Evolutionary conservation across 192 early-diverging fungal species (phyloP).

Genomic region (Mortierella alpina): DNA sequence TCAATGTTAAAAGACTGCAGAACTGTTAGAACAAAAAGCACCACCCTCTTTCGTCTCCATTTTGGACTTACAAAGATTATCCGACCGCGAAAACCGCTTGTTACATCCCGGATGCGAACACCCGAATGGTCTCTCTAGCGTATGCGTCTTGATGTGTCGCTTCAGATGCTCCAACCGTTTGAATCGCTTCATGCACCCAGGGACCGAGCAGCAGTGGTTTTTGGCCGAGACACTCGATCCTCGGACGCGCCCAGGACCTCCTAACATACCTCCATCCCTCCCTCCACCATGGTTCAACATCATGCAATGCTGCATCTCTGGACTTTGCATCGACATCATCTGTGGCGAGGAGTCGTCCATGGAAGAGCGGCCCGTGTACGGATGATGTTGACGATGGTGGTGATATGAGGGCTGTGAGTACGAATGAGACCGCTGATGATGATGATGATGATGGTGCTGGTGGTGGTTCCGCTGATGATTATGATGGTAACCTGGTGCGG

Average conservation of each 20-base stretch:
- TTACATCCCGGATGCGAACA: slow-evolving; percentile 78
- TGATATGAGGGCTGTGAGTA: background rate
- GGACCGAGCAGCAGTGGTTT: slow-evolving; percentile 50
- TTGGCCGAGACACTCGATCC: slow-evolving; percentile 26
- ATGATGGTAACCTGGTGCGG: background rate
- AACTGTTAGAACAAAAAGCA: too few relatives aligned
- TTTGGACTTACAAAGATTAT: slow-evolving; percentile 65
- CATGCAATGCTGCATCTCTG: background rate
- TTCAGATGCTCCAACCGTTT: slow-evolving; percentile 86
- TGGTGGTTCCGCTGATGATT: background rate
- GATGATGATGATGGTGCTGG: slow-evolving; percentile 2
- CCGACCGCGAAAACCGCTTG: slow-evolving; percentile 82
- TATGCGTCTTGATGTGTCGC: slow-evolving; percentile 83
- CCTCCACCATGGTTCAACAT: background rate
- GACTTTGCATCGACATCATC: slow-evolving; percentile 2
- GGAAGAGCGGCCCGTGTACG: background rate
- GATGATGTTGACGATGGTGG: background rate
- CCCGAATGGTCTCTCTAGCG: slow-evolving; percentile 75
- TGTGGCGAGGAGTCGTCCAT: slow-evolving; percentile 3
- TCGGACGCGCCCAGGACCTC: background rate
- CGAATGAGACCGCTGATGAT: slow-evolving; percentile 17
- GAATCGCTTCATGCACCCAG: slow-evolving; percentile 66
- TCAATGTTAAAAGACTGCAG: background rate
- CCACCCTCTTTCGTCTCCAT: too few relatives aligned
- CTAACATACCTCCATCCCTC: background rate